These are phyloP conservation scores for Thuja plicata DNA, from an alignment of 83 land plant species.

Conservation along the genomic window DNA sequence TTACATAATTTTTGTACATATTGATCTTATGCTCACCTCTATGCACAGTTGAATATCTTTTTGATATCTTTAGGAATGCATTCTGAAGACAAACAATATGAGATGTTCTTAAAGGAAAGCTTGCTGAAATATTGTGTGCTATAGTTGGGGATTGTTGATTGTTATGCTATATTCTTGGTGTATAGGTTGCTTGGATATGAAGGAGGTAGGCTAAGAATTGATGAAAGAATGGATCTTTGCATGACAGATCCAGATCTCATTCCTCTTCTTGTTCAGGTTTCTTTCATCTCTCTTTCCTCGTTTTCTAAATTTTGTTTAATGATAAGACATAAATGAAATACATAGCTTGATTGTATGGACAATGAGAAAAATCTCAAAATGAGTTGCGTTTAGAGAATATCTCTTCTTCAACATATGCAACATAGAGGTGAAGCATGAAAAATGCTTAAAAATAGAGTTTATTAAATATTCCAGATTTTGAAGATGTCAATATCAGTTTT, in stretches of 20 bases:
- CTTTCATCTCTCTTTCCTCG: conserved; percentile 4
- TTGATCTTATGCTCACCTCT: not conserved
- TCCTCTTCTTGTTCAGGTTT: conserved; percentile 93
- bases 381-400: not conserved
- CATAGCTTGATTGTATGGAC: not conserved
- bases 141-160: not conserved
- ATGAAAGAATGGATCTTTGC: conserved; percentile 88
- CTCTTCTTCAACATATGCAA: not conserved
- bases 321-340: not conserved
- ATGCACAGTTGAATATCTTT: not conserved
- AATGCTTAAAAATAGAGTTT: not conserved
- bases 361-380: too few relatives aligned
- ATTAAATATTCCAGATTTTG: not conserved
- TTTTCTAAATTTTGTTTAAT: not conserved
- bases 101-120: not conserved
- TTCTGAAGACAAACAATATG: not conserved
- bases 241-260: conserved; percentile 99
- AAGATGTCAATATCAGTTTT: not conserved
- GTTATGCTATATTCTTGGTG: not conserved
- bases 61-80: not conserved
- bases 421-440: not conserved
- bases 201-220: conserved; percentile 86
- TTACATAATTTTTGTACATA: not conserved
- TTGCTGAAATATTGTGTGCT: not conserved
- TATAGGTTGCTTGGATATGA: conserved; percentile 87